Conservation (phyloP, 495 filamentous ascomycete genomes). For the Aspergillus panamensis region DNA sequence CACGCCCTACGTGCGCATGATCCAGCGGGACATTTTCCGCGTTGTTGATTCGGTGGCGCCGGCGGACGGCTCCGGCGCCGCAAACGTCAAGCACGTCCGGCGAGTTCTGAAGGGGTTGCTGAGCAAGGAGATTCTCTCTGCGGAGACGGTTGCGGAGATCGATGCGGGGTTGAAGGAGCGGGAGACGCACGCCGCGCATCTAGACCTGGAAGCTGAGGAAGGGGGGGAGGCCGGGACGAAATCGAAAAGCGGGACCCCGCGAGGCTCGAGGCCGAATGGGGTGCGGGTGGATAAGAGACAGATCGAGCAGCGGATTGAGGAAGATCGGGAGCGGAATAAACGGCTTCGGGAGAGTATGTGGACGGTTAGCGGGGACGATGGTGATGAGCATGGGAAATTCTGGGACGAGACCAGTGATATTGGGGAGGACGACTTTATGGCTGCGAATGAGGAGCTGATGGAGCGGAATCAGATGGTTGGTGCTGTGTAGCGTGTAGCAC, state of each 20-base stretch:
- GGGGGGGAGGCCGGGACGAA: slow-evolving; percentile 25
- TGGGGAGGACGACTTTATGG: slow-evolving; percentile 76
- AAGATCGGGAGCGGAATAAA: slow-evolving; percentile 95
- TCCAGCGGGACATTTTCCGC: slow-evolving; percentile 84
- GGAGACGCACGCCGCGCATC: slow-evolving; percentile 48
- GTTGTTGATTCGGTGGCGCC: slow-evolving; percentile 83
- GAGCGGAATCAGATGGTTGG: slow-evolving; percentile 47
- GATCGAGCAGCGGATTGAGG: slow-evolving; percentile 93
- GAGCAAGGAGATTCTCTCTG: slow-evolving; percentile 60
- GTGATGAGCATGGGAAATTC: slow-evolving; percentile 62
- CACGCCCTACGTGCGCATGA: slow-evolving; percentile 80
- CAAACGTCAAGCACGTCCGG: slow-evolving; percentile 89
- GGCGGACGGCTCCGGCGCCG: slow-evolving; percentile 81
- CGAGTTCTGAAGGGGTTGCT: slow-evolving; percentile 71
- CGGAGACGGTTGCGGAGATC: slow-evolving; percentile 69
- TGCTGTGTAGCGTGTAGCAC: slow-evolving; percentile 4
- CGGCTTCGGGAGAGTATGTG: slow-evolving; percentile 83
- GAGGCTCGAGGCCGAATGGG: slow-evolving; percentile 32
- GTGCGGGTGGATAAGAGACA: slow-evolving; percentile 73
- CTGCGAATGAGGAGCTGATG: slow-evolving; percentile 66
- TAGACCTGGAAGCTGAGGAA: slow-evolving; percentile 39
- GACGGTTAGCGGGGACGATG: slow-evolving; percentile 62
- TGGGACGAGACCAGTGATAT: slow-evolving; percentile 80
- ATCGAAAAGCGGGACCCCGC: slow-evolving; percentile 32
- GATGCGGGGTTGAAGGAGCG: slow-evolving; percentile 74